These are phyloP conservation scores for Aspergillus aculeatinus DNA, from an alignment of 2,329 filamentous ascomycete species.

Conservation along the genomic window DNA sequence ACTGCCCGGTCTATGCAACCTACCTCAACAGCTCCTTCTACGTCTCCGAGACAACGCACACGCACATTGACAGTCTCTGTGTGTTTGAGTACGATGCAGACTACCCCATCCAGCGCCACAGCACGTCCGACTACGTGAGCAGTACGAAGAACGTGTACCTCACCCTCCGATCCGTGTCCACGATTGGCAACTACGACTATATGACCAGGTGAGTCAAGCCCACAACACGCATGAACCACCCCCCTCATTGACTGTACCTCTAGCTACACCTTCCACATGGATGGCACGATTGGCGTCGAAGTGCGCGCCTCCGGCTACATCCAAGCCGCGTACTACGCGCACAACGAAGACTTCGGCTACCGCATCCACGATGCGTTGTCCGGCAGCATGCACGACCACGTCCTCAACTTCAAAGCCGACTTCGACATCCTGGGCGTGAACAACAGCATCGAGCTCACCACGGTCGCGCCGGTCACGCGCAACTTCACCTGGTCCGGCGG, in stretches of 20 bases:
- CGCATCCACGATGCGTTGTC: constrained; percentile 17
- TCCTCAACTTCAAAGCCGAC: constrained; percentile 19
- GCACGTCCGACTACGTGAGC: constrained; percentile 5
- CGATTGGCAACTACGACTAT: constrained; percentile 14
- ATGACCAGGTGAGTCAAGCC: no score
- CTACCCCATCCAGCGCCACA: constrained; percentile 12
- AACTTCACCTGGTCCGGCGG: constrained; percentile 15
- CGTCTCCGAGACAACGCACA: constrained; percentile 16
- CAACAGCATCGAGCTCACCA: constrained; percentile 15
- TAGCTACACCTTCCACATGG: constrained; percentile 17
- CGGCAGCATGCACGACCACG: constrained; percentile 19
- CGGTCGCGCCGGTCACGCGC: constrained; percentile 10
- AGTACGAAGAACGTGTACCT: constrained; percentile 17
- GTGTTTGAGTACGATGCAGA: constrained; percentile 16
- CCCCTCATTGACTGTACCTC: neutral
- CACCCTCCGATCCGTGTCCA: constrained; percentile 15
- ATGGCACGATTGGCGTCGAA: constrained; percentile 16
- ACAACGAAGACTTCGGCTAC: constrained; percentile 18
- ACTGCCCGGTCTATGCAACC: constrained; percentile 28
- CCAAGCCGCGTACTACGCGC: constrained; percentile 15
- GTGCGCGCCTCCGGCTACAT: constrained; percentile 15
- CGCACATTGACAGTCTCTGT: constrained; percentile 15
- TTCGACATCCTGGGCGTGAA: constrained; percentile 16
- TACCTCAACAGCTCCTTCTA: constrained; percentile 30
- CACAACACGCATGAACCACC: neutral